These are phyloP conservation scores for Vitis hybrid DNA, from an alignment of 177 flowering plant genomes.

Conservation along the genomic window DNA sequence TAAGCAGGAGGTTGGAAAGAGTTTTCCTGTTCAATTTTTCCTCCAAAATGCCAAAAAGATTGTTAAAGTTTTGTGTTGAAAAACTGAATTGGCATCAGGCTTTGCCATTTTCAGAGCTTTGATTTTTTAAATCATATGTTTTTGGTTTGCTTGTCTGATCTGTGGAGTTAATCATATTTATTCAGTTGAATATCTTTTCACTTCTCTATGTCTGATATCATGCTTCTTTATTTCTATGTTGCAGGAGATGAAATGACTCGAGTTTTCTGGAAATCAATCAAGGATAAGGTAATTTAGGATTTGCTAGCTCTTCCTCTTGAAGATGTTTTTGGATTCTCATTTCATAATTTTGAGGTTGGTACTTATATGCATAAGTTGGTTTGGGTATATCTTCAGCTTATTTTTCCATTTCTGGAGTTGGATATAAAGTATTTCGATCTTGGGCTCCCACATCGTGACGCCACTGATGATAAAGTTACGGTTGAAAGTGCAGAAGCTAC, in stretches of 20 bases:
- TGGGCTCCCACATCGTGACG: conserved; percentile 86
- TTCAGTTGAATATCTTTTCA: background rate
- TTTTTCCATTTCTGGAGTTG: conserved; percentile 88
- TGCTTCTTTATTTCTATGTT: conserved; percentile 1
- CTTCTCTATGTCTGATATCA: background rate
- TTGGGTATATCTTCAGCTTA: conserved; percentile 55
- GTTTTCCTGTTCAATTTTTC: too few relatives aligned
- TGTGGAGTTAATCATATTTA: background rate
- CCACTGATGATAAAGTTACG: conserved; percentile 91
- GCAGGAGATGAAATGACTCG: conserved; percentile 98
- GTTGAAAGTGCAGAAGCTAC: conserved; percentile 97
- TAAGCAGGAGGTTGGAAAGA: too few relatives aligned
- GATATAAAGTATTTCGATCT: conserved; percentile 94
- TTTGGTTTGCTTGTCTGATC: background rate
- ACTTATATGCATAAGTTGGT: background rate
- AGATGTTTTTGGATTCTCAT: background rate
- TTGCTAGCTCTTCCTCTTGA: background rate
- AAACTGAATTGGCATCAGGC: too few relatives aligned
- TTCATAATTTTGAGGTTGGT: background rate
- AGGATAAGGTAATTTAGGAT: conserved; percentile 69
- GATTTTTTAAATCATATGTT: background rate
- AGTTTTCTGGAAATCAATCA: conserved; percentile 79
- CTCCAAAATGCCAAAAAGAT: too few relatives aligned
- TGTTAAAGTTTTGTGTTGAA: too few relatives aligned
- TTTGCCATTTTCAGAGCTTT: background rate